phyloP scores from a whole-genome alignment of 148 eudicot species.

The Rhododendron ferrugineum region DNA sequence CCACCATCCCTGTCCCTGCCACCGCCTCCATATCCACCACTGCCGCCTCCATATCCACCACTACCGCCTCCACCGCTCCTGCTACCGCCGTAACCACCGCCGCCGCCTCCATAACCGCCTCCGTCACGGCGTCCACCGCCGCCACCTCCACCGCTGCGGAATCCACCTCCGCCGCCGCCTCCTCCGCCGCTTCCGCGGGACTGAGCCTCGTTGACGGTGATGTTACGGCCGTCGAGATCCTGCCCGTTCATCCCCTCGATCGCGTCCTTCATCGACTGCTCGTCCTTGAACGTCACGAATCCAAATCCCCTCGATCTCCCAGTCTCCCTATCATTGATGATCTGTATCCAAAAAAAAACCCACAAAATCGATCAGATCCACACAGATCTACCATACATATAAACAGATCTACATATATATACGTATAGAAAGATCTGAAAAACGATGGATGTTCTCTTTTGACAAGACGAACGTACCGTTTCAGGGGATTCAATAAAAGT shows the following conservation, averaged over 20 bases:
- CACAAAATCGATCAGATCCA: conserved; percentile 8
- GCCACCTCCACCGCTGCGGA: neutral
- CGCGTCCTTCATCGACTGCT: conserved; percentile 62
- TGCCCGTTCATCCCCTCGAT: conserved; percentile 75
- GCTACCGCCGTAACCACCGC: conserved; percentile 16
- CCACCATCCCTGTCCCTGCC: neutral
- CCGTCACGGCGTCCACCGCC: conserved; percentile 14
- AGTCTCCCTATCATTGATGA: conserved; percentile 77
- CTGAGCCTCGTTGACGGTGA: conserved; percentile 88
- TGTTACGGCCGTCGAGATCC: conserved; percentile 67
- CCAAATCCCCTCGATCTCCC: conserved; percentile 90
- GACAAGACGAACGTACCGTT: conserved; percentile 76
- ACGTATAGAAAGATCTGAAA: neutral
- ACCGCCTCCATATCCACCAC: conserved; percentile 14
- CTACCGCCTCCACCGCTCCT: conserved; percentile 6
- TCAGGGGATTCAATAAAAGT: conserved; percentile 31
- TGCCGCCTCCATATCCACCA: conserved; percentile 15
- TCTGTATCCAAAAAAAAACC: conserved; percentile 23
- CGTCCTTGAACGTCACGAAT: conserved; percentile 62
- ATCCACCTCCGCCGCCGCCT: conserved; percentile 27
- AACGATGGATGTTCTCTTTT: conserved; percentile 44
- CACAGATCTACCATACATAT: neutral
- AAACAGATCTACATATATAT: neutral
- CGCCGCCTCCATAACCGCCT: neutral
- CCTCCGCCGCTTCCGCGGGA: conserved; percentile 69